phyloP scores from a whole-genome alignment of 495 filamentous ascomycete genomes.

The Hapsidospora chrysogenum region DNA sequence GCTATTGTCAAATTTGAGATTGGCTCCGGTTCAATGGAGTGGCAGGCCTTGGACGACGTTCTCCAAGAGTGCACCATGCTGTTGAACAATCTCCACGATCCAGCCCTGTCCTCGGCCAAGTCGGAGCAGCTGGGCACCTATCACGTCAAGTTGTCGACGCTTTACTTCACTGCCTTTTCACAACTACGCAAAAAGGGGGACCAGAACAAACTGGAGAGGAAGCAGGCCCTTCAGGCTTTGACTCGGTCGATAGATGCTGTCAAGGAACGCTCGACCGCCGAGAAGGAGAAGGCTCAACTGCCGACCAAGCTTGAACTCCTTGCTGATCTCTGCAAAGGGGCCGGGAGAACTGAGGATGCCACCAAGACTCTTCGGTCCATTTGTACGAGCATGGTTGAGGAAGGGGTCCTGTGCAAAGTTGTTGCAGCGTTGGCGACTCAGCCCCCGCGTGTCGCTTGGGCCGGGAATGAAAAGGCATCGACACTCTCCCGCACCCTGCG shows the following conservation, averaged over 20 bases:
- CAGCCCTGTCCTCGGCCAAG: conserved; percentile 9
- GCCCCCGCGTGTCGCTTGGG: conserved; percentile 20
- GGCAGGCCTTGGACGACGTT: conserved; percentile 33
- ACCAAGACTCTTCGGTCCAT: conserved; percentile 23
- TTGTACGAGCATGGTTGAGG: conserved; percentile 24
- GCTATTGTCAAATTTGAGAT: conserved; percentile 29
- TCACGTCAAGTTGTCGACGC: conserved; percentile 53
- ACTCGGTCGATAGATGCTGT: conserved; percentile 32
- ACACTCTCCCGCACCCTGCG: conserved; percentile 26
- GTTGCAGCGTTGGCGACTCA: conserved; percentile 14
- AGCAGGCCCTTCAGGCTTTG: conserved; percentile 29
- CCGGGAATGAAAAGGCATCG: conserved; percentile 17
- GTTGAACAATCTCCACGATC: conserved; percentile 27
- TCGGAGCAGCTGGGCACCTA: conserved; percentile 19
- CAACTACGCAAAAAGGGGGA: conserved; percentile 16
- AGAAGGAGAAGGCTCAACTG: conserved; percentile 27
- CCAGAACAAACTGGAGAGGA: conserved; percentile 22
- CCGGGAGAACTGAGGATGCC: conserved; percentile 23
- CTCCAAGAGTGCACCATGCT: conserved; percentile 37
- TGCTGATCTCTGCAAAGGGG: conserved; percentile 22
- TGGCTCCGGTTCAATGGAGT: conserved; percentile 19
- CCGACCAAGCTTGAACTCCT: conserved; percentile 32
- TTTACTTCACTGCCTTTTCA: conserved; percentile 51
- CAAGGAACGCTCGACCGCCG: conserved; percentile 20
- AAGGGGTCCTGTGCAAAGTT: conserved; percentile 25